Evolutionary conservation across 1,284 basidiomycete species (phyloP).

Genomic region (Coniferiporia weirii): DNA sequence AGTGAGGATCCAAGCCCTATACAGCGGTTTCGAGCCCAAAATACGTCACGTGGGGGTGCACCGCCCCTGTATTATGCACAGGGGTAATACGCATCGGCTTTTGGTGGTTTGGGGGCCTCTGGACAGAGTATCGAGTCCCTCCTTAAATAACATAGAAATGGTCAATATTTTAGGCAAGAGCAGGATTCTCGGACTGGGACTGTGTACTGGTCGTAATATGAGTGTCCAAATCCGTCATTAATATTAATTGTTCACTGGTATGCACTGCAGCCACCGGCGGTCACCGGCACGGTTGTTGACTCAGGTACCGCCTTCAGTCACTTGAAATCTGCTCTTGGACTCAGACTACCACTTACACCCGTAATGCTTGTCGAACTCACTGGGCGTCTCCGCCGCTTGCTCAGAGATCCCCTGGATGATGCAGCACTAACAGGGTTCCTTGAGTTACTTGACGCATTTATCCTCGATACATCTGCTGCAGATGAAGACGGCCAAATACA

Average conservation of each 20-base stretch:
- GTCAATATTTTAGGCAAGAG: neutral
- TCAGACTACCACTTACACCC: neutral
- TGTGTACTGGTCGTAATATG: too few species aligned
- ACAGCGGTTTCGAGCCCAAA: too few species aligned
- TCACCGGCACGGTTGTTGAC: neutral
- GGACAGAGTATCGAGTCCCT: neutral
- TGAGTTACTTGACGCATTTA: conserved; percentile 47
- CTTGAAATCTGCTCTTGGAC: neutral
- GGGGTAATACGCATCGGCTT: too few species aligned
- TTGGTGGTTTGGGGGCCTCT: neutral
- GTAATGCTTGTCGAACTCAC: conserved; percentile 7
- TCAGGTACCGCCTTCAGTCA: neutral
- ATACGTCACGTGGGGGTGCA: too few species aligned
- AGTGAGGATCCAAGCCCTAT: too few species aligned
- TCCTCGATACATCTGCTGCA: conserved; percentile 41
- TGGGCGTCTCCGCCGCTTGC: conserved; percentile 8
- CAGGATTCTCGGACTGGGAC: too few species aligned
- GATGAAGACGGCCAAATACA: conserved; percentile 41
- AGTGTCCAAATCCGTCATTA: too few species aligned
- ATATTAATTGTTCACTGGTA: too few species aligned
- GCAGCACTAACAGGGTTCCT: conserved; percentile 33
- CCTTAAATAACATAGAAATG: neutral
- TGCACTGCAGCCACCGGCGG: neutral
- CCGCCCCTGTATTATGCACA: too few species aligned
- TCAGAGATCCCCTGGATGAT: neutral